phyloP scores from a whole-genome alignment of 139 green algal species.

The Chlorella sp. region DNA sequence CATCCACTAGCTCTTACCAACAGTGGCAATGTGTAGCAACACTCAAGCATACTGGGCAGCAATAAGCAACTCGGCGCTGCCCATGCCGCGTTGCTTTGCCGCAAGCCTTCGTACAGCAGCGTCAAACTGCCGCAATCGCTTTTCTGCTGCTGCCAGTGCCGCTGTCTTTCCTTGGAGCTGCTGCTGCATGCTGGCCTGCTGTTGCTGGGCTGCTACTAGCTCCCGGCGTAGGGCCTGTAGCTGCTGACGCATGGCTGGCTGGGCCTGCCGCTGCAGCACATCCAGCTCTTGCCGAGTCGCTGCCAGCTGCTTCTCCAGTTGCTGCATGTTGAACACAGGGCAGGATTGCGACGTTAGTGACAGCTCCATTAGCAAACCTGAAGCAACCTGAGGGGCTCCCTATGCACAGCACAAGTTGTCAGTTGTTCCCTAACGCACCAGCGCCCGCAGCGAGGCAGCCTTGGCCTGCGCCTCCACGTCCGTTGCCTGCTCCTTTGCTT shows the following conservation, averaged over 20 bases:
- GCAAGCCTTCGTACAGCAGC: too few relatives aligned
- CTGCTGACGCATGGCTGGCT: not conserved
- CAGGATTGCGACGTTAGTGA: too few relatives aligned
- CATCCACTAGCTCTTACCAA: too few relatives aligned
- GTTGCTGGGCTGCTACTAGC: slow-evolving; percentile 7
- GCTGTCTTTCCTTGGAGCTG: slow-evolving; percentile 1
- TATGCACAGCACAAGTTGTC: too few relatives aligned
- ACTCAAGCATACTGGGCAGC: too few relatives aligned
- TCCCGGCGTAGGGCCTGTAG: not conserved
- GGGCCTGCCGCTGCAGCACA: not conserved
- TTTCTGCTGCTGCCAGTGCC: slow-evolving; percentile 3
- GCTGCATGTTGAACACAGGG: not conserved
- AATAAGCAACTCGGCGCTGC: too few relatives aligned
- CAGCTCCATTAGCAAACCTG: too few relatives aligned
- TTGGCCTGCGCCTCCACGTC: slow-evolving; percentile 33
- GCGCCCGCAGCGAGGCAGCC: slow-evolving; percentile 15
- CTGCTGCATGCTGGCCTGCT: not conserved
- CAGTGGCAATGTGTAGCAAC: too few relatives aligned
- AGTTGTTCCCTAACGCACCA: too few relatives aligned
- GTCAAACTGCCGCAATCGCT: slow-evolving; percentile 15
- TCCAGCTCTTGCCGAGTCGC: not conserved
- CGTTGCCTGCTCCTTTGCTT: not conserved
- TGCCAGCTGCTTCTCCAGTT: slow-evolving; percentile 24
- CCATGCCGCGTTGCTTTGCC: too few relatives aligned
- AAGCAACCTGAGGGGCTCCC: too few relatives aligned